Base-by-base conservation (phyloP, 805 yeast species). In the Candida xiaguanensis region DNA sequence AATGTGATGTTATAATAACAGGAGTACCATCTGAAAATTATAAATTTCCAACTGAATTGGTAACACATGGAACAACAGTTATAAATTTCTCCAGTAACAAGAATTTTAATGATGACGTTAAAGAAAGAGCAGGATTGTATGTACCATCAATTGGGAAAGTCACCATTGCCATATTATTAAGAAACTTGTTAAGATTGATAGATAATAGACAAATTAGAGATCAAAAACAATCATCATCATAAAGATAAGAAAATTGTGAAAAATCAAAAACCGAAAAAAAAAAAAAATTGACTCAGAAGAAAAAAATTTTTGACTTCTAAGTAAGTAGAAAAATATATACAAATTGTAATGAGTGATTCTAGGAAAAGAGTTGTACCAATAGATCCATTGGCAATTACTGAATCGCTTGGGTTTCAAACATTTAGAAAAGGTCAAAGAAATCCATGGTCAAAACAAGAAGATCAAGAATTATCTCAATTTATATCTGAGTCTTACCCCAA, bases 61-160 rank as follows among this genome's bases (percentile, higher is more conserved):
- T 91, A 40, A 78, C 81, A 53, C 79, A 88, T 49, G 99, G 99
- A 35, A 88, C 98, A 14, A 86, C 85, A 12, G 86, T 88, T 53
- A 80, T 93, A 43, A 93, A 93, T 63, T 91, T 91, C 55, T 79
- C 96, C 8, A 83, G 93, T 48, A 84, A 81, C 41, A 87, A 86
- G 72, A 93, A 93, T 67, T 93, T 93, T 59, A 72, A 75, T 46
- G 91, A 85, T 17, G 82, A 77, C 40, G 85, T 93, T 42, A 91
- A 91, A 65, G 75, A 75, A 38, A 82, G 77, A 50, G 98, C 99
- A 5, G 82, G 96, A 1, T 67, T 93, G 31, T 93, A 91, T 56
- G 97, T 93, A 25, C 98, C 99, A 13, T 83, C 88, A 55, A 87
- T 89, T 22, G 99, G 99, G 13, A 93, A 93, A 62, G 98, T 93